phyloP scores from a whole-genome alignment of 176 grass and related monocot genomes.

The Lolium perenne region DNA sequence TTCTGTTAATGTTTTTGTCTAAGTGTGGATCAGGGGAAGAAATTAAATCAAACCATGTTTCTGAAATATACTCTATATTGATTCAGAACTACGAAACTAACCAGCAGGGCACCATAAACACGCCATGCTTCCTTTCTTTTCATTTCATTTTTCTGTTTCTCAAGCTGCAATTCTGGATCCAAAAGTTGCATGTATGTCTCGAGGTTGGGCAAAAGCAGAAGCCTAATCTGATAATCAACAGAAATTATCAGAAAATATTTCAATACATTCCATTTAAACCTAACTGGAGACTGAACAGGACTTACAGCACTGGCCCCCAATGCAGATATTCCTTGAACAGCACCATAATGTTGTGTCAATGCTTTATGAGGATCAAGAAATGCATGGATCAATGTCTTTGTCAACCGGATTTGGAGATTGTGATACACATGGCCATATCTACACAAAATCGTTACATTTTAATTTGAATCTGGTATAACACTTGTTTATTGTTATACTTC shows the following conservation, averaged over 20 bases:
- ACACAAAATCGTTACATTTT: not conserved
- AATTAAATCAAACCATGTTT: not conserved
- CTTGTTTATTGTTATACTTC: too few species aligned
- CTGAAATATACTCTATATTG: not conserved
- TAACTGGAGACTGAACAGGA: slow-evolving; percentile 22
- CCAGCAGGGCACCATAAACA: slow-evolving; percentile 86
- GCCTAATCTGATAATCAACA: slow-evolving; percentile 63
- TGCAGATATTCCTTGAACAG: slow-evolving; percentile 88
- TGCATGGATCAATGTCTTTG: slow-evolving; percentile 84
- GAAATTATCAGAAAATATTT: slow-evolving; percentile 25
- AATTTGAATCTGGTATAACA: not conserved
- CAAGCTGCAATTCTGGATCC: slow-evolving; percentile 88
- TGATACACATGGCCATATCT: slow-evolving; percentile 98
- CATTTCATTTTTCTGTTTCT: slow-evolving; percentile 97
- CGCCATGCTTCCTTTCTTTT: slow-evolving; percentile 97
- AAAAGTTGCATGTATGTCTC: slow-evolving; percentile 89
- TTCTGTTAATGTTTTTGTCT: not conserved
- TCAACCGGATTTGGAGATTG: slow-evolving; percentile 84
- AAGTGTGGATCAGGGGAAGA: not conserved
- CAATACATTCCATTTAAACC: not conserved
- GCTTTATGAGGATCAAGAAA: slow-evolving; percentile 95
- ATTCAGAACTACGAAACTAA: slow-evolving; percentile 39
- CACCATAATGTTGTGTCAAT: slow-evolving; percentile 97
- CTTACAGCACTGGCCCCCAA: slow-evolving; percentile 76
- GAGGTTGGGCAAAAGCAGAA: slow-evolving; percentile 89